A percentile compares a stretch with the other conserved stretches of the same genome.
Evolutionary conservation across 192 early-diverging fungal genomes (phyloP).

Genomic region (Entomortierella chlamydospora): DNA sequence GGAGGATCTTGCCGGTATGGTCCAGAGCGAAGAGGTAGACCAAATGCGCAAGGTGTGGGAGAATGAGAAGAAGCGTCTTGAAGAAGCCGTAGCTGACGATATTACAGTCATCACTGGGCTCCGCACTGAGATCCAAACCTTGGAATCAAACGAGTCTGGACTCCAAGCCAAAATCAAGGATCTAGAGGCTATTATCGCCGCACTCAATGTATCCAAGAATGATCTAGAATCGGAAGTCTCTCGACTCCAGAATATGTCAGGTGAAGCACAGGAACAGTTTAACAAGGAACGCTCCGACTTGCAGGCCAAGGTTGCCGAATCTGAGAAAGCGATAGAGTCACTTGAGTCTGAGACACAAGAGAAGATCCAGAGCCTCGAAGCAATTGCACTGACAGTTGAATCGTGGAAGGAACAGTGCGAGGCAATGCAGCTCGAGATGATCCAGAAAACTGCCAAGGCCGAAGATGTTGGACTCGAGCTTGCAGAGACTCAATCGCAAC

Average conservation of each 20-base stretch:
- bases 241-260: constrained; percentile 10
- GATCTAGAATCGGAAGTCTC: constrained; percentile 18
- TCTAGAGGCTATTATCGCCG: constrained; percentile 10
- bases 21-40: constrained; percentile 61
- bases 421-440: constrained; percentile 44
- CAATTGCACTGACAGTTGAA: constrained; percentile 29
- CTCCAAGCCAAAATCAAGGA: constrained; percentile 20
- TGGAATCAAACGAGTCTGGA: constrained; percentile 33
- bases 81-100: constrained; percentile 38
- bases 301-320: constrained; percentile 12
- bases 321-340: constrained; percentile 6
- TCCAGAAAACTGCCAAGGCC: constrained; percentile 41
- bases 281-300: constrained; percentile 7
- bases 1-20: constrained; percentile 57
- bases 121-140: constrained; percentile 15
- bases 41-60: constrained; percentile 65
- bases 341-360: constrained; percentile 10
- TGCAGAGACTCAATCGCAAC: constrained; percentile 40
- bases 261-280: constrained; percentile 15
- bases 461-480: constrained; percentile 31
- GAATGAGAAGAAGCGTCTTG: constrained; percentile 58
- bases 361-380: constrained; percentile 33
- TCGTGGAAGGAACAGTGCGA: constrained; percentile 51
- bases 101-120: constrained; percentile 17
- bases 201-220: background rate